These are phyloP conservation scores for Posidonia australis DNA, from an alignment of 106 monocot genomes.

Conservation along the genomic window DNA sequence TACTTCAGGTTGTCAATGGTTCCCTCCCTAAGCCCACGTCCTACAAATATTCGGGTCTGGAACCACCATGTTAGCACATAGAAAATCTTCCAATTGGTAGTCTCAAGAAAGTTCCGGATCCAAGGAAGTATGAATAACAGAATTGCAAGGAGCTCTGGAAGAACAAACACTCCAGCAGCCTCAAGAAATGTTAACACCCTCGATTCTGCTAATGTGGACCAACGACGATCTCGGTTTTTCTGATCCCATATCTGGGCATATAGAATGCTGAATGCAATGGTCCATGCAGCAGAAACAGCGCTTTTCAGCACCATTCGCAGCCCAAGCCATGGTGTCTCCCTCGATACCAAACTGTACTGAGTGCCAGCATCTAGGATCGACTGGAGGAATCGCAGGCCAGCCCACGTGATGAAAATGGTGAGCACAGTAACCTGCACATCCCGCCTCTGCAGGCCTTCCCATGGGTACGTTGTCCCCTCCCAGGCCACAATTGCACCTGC, in stretches of 20 bases:
- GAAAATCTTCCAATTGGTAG: slow-evolving; percentile 14
- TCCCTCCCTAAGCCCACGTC: slow-evolving; percentile 20
- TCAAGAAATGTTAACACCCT: slow-evolving; percentile 12
- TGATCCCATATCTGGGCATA: slow-evolving; percentile 18
- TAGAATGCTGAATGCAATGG: slow-evolving; percentile 13
- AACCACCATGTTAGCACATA: slow-evolving; percentile 25
- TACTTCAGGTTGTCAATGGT: slow-evolving; percentile 20
- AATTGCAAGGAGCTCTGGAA: slow-evolving; percentile 11
- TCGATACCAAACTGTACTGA: slow-evolving; percentile 19
- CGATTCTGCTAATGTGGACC: slow-evolving; percentile 9
- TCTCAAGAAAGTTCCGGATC: slow-evolving; percentile 18
- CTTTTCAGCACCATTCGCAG: slow-evolving; percentile 19
- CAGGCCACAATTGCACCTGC: slow-evolving; percentile 16
- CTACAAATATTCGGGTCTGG: slow-evolving; percentile 19
- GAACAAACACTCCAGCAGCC: slow-evolving; percentile 21
- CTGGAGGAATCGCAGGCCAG: slow-evolving; percentile 14
- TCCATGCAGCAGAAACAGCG: slow-evolving; percentile 8
- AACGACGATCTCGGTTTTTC: slow-evolving; percentile 15
- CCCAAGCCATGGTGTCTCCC: slow-evolving; percentile 14
- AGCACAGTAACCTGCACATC: slow-evolving; percentile 14
- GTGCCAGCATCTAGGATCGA: slow-evolving; percentile 22
- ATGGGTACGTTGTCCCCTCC: slow-evolving; percentile 15
- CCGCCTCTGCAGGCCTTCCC: slow-evolving; percentile 14
- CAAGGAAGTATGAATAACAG: slow-evolving; percentile 14
- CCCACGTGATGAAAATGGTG: slow-evolving; percentile 24